Evolutionary conservation across 1,284 basidiomycete genomes (phyloP).

Genomic region (Salmacisia buchloeana): DNA sequence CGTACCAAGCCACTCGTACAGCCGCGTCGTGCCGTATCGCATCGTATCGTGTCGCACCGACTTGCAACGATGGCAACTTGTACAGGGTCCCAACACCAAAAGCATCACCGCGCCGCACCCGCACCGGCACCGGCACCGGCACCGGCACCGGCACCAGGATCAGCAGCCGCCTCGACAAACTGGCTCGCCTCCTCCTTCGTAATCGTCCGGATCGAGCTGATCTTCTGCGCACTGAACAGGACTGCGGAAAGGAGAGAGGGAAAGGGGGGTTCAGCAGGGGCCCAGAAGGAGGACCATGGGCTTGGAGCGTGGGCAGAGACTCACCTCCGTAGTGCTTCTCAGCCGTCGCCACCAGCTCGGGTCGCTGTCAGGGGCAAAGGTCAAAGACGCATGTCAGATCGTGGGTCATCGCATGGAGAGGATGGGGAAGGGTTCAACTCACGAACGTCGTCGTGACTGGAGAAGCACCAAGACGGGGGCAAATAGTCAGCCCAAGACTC

Average conservation of each 20-base stretch:
- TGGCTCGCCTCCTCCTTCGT: slow-evolving; percentile 76
- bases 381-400: background rate
- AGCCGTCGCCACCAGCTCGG: slow-evolving; percentile 89
- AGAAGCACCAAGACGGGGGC: background rate
- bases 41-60: background rate
- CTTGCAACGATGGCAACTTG: background rate
- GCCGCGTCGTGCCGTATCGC: background rate
- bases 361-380: slow-evolving; percentile 54
- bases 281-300: background rate
- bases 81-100: background rate
- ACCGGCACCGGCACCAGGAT: background rate
- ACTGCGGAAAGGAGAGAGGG: slow-evolving; percentile 55
- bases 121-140: background rate
- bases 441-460: slow-evolving; percentile 82
- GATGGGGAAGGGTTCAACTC: too few species aligned
- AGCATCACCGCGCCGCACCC: background rate
- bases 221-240: slow-evolving; percentile 91
- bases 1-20: too few species aligned
- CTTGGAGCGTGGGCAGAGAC: background rate
- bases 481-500: background rate
- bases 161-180: slow-evolving; percentile 64
- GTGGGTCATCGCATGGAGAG: too few species aligned
- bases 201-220: slow-evolving; percentile 72
- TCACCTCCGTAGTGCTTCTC: slow-evolving; percentile 84
- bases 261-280: background rate